phyloP scores from a whole-genome alignment of 2,329 filamentous ascomycete species.

The Plectosphaerella plurivora region DNA sequence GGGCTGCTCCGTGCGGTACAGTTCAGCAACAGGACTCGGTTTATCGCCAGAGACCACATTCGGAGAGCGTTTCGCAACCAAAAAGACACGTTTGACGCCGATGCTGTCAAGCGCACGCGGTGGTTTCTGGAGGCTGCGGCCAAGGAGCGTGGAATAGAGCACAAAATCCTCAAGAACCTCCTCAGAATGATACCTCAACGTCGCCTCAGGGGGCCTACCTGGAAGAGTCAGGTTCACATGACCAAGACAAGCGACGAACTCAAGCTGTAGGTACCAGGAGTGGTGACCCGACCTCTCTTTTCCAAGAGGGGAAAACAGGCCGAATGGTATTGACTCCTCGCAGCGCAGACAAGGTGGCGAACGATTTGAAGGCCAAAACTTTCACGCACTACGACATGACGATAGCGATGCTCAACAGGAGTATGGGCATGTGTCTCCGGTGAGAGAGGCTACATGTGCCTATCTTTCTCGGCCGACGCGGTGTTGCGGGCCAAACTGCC shows the following conservation, averaged over 20 bases:
- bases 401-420: constrained; percentile 68
- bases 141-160: constrained; percentile 62
- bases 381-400: constrained; percentile 66
- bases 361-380: constrained; percentile 20
- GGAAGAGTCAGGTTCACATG: too few species aligned
- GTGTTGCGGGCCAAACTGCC: neutral
- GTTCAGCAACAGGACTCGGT: constrained; percentile 65
- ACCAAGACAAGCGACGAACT: too few species aligned
- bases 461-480: neutral
- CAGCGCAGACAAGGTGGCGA: constrained; percentile 1
- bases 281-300: neutral
- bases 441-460: constrained; percentile 20
- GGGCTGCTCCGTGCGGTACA: constrained; percentile 65
- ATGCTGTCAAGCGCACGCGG: constrained; percentile 58
- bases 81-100: constrained; percentile 38
- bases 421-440: constrained; percentile 62
- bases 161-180: constrained; percentile 67
- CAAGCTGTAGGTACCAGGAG: too few species aligned
- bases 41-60: constrained; percentile 54
- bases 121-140: constrained; percentile 67
- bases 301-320: neutral
- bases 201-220: neutral
- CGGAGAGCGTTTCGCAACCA: constrained; percentile 54
- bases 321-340: neutral
- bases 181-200: constrained; percentile 37